Conservation (phyloP, 192 early-diverging fungal species). For the Borealophlyctis nickersoniae region DNA sequence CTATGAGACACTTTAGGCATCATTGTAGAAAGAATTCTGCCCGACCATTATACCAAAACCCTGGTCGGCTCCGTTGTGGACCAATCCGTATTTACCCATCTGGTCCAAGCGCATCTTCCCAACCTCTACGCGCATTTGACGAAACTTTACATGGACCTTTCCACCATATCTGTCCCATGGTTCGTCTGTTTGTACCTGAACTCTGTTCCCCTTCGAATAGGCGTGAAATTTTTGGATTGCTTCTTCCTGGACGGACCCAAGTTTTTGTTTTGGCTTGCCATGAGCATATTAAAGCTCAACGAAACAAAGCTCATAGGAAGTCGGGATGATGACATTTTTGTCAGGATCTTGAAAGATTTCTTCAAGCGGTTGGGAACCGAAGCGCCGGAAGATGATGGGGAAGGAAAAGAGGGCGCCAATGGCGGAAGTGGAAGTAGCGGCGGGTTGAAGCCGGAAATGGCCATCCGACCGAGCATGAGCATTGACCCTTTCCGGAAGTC, state of each 20-base stretch:
- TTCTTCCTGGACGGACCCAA: conserved; percentile 67
- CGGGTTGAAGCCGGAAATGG: not conserved
- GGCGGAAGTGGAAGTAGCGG: conserved; percentile 5
- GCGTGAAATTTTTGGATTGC: conserved; percentile 49
- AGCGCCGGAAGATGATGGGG: conserved; percentile 20
- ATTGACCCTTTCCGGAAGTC: too few species aligned
- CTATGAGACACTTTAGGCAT: conserved; percentile 38
- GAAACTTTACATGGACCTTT: conserved; percentile 57
- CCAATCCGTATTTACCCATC: conserved; percentile 48
- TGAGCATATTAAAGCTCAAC: conserved; percentile 55
- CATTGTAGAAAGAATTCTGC: conserved; percentile 53
- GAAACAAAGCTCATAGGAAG: conserved; percentile 46
- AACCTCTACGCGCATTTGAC: conserved; percentile 41
- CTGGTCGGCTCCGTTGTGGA: conserved; percentile 60
- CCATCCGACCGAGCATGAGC: too few species aligned
- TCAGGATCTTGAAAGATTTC: conserved; percentile 50
- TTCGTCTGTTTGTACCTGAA: conserved; percentile 60
- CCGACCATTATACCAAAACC: conserved; percentile 62
- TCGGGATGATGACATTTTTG: conserved; percentile 56
- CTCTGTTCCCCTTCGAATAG: conserved; percentile 46
- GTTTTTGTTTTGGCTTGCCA: conserved; percentile 56
- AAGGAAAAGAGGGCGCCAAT: conserved; percentile 5
- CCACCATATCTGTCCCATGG: conserved; percentile 59
- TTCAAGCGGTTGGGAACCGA: conserved; percentile 45
- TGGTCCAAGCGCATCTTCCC: conserved; percentile 48